Percentiles rank a stretch among this genome's conserved stretches.
Evolutionary conservation across 768 basidiomycete species (phyloP).

Genomic region (Psilocybe cubensis): DNA sequence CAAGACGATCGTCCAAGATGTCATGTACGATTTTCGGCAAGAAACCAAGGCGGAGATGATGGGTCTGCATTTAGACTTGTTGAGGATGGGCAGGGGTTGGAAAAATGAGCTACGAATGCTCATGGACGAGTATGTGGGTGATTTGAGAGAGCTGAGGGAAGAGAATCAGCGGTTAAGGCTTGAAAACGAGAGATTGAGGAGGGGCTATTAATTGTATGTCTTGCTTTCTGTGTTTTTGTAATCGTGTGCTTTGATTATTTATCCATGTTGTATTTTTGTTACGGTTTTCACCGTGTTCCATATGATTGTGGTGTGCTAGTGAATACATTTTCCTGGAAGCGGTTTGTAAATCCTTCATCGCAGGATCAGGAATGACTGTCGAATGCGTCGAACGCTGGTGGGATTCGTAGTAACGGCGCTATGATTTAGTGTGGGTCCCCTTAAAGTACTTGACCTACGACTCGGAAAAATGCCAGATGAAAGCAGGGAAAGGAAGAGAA

Average conservation of each 20-base stretch:
- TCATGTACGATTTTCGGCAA: conserved; percentile 72
- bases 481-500: too few relatives aligned
- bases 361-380: too few relatives aligned
- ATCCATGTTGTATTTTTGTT: not conserved
- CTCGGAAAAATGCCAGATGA: too few relatives aligned
- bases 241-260: not conserved
- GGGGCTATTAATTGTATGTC: conserved; percentile 32
- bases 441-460: too few relatives aligned
- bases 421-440: too few relatives aligned
- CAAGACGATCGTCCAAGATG: conserved; percentile 67
- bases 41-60: conserved; percentile 75
- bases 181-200: conserved; percentile 67
- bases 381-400: too few relatives aligned
- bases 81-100: conserved; percentile 74
- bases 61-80: conserved; percentile 73
- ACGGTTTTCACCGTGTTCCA: too few relatives aligned
- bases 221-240: not conserved
- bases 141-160: conserved; percentile 60
- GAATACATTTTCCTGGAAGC: too few relatives aligned
- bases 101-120: conserved; percentile 62
- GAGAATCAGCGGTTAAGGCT: conserved; percentile 68
- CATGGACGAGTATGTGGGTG: conserved; percentile 65
- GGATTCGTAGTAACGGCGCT: too few relatives aligned
- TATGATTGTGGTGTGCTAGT: too few relatives aligned
- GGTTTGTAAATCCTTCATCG: too few relatives aligned